Evolutionary conservation across 208 protist species (phyloP).

Genomic region (Jaenimonas drosophilae): DNA sequence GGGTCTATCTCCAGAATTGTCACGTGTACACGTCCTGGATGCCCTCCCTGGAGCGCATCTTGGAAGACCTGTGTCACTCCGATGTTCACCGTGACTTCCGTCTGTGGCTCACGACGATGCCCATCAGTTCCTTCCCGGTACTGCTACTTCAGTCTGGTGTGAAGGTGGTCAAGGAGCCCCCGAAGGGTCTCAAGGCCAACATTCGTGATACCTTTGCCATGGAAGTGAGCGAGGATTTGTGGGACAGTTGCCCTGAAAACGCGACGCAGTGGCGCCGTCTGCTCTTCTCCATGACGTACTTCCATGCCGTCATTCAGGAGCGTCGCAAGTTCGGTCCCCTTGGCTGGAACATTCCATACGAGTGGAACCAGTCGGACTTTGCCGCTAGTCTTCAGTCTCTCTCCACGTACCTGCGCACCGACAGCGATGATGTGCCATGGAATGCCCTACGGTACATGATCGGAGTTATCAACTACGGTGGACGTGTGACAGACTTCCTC

Average conservation of each 20-base stretch:
- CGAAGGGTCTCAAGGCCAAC: conserved; percentile 93
- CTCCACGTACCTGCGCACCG: conserved; percentile 49
- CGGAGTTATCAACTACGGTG: conserved; percentile 94
- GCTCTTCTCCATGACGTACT: conserved; percentile 94
- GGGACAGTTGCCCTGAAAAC: conserved; percentile 76
- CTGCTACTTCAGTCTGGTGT: conserved; percentile 92
- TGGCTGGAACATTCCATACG: conserved; percentile 95
- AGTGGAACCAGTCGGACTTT: conserved; percentile 93
- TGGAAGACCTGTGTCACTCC: conserved; percentile 70
- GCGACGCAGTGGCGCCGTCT: conserved; percentile 84
- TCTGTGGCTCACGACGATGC: conserved; percentile 96
- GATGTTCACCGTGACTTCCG: conserved; percentile 89
- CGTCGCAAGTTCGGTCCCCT: conserved; percentile 91
- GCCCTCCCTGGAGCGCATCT: conserved; percentile 85
- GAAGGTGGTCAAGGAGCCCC: conserved; percentile 96
- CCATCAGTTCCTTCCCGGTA: conserved; percentile 87
- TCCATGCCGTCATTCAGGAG: conserved; percentile 93
- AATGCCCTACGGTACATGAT: conserved; percentile 87
- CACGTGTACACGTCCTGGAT: conserved; percentile 94
- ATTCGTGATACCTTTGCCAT: conserved; percentile 79
- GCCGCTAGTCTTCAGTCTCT: conserved; percentile 80
- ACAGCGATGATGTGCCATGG: conserved; percentile 67
- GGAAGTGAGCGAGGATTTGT: conserved; percentile 63
- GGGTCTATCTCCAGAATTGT: conserved; percentile 96
- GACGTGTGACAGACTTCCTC: conserved; percentile 91